Evolutionary conservation across 1,284 basidiomycete species (phyloP).

Genomic region (Sanghuangporus weigelae): DNA sequence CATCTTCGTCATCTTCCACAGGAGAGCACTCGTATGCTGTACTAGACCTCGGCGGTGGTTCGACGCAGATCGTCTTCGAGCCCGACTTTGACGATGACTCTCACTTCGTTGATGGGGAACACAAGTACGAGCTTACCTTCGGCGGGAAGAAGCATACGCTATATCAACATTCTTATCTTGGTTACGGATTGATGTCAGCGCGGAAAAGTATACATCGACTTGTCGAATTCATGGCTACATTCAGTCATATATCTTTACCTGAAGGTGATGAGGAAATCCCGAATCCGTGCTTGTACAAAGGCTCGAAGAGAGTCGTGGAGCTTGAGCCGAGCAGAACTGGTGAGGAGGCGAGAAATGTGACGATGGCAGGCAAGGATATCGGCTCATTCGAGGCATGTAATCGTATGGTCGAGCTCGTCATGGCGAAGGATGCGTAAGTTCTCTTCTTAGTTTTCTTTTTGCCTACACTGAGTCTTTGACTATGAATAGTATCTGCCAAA

Average conservation of each 20-base stretch:
- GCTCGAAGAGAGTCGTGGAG: constrained; percentile 60
- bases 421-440: constrained; percentile 93
- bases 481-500: constrained; percentile 66
- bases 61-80: constrained; percentile 97
- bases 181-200: constrained; percentile 93
- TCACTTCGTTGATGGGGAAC: constrained; percentile 79
- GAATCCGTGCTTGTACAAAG: constrained; percentile 81
- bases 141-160: constrained; percentile 67
- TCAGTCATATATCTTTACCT: constrained; percentile 23
- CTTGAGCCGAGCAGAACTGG: constrained; percentile 57
- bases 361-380: constrained; percentile 76
- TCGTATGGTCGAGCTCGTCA: constrained; percentile 81
- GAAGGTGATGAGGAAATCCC: constrained; percentile 28
- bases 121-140: constrained; percentile 86
- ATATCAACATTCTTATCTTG: constrained; percentile 95
- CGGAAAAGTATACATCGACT: constrained; percentile 83
- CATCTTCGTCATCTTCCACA: constrained; percentile 34
- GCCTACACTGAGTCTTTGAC: constrained; percentile 5
- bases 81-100: constrained; percentile 57
- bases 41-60: constrained; percentile 94
- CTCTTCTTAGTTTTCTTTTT: constrained; percentile 6
- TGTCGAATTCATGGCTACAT: constrained; percentile 79
- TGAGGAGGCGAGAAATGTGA: constrained; percentile 51
- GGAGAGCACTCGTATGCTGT: constrained; percentile 77
- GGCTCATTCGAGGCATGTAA: constrained; percentile 87